These are phyloP conservation scores for Zychaea mexicana DNA, from an alignment of 371 early-diverging fungal species.

Conservation along the genomic window DNA sequence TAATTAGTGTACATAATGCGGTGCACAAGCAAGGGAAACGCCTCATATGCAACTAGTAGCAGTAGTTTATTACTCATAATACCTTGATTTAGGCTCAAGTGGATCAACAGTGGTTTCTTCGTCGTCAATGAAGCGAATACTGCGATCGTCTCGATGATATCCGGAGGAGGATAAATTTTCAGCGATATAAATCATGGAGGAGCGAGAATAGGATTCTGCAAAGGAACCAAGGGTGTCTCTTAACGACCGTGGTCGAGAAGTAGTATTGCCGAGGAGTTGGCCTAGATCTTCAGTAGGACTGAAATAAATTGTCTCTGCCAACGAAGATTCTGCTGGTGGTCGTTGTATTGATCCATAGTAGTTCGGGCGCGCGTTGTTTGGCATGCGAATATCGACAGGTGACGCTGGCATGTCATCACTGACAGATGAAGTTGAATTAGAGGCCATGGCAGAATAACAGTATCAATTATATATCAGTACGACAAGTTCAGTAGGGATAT, in stretches of 20 bases:
- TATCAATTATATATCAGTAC: no score
- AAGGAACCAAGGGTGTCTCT: constrained; percentile 15
- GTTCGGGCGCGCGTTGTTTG: constrained; percentile 29
- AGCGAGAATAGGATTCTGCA: constrained; percentile 25
- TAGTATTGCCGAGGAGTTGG: background rate
- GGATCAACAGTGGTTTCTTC: constrained; percentile 10
- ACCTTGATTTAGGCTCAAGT: background rate
- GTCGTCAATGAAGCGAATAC: background rate
- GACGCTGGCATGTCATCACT: constrained; percentile 3
- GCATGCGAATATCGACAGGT: constrained; percentile 25
- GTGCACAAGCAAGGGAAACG: no score
- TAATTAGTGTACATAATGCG: background rate
- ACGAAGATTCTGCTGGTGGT: background rate
- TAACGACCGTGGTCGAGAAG: constrained; percentile 8
- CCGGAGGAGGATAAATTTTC: constrained; percentile 21
- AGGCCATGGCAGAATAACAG: background rate
- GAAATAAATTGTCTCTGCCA: constrained; percentile 6
- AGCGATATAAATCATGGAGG: constrained; percentile 24
- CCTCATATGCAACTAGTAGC: background rate
- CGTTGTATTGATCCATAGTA: constrained; percentile 14
- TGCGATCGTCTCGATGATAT: constrained; percentile 3
- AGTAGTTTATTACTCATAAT: background rate
- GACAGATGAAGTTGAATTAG: background rate
- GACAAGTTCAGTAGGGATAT: no score
- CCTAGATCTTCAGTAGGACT: constrained; percentile 6